Base-by-base conservation (phyloP, 192 early-diverging fungal genomes). In the Backusella circina region DNA sequence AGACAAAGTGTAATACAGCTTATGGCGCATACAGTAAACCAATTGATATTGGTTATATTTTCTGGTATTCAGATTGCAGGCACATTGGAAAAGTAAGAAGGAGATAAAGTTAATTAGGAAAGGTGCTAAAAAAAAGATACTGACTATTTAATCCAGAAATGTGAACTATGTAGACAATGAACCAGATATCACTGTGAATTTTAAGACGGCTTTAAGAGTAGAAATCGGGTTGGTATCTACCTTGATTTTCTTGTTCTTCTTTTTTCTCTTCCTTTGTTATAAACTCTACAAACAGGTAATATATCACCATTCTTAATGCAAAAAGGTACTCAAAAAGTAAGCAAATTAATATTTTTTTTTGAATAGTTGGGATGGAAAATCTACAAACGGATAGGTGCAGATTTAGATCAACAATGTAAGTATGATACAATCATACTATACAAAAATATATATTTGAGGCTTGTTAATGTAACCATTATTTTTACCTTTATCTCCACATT, bases 1-100 rank as follows among this genome's bases (percentile, higher is more conserved):
- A 51, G 75, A 28, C 75, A 75, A 38, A 75, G 50, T 50, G 36
- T 75, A 21, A 75, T 75, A 51, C 75, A 75, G 61, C 13, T 69
- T n/a, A 39, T 75, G n/a, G 67, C 75, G 16, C 67, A 75, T 61
- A 57, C 67, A 33, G 15, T 50, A 5, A 69, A 36, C 30, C 67
- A 70, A 35, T 36, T 75, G 12, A 35, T 75, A 12, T 28, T 41
- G 13, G 67, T 68, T n/a, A 38, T 70, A 51, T 75, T 75, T 38
- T 44, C 75, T 39, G 44, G 41, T n/a, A 68, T 75, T 37, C 75
- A 75, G 51, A 26, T 75, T 18, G 66, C 50, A 7, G 75, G 68
- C 23, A 70, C 75, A 18, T 35, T 75, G 3, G 69, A 70, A 69
- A 54, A 70, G 69, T 70, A 70, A 44, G 69, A 61, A 61, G 12